Percentiles rank a stretch among this genome's conserved stretches.
Evolutionary conservation across 257 asterid species (phyloP).

Genomic region (Jacaranda copaia): DNA sequence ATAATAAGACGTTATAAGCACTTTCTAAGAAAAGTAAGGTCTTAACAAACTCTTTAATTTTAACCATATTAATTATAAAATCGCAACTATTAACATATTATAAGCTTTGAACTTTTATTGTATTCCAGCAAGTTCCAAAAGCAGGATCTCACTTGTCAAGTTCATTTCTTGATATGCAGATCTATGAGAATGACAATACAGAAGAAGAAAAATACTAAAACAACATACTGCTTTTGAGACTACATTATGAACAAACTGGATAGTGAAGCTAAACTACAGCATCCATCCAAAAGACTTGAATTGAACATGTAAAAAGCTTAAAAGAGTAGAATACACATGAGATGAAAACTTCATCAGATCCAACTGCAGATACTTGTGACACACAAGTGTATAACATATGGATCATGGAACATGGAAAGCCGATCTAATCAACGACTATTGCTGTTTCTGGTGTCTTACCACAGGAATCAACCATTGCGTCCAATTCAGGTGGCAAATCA

Average conservation of each 20-base stretch:
- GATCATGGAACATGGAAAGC: neutral
- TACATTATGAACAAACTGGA: neutral
- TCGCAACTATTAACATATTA: no score
- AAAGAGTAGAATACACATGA: neutral
- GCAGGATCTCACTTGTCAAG: no score
- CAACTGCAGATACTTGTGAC: neutral
- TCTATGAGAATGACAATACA: no score
- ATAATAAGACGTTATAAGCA: no score
- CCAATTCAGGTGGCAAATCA: conserved; percentile 38
- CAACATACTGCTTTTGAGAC: no score
- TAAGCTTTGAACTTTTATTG: no score
- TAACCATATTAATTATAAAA: no score
- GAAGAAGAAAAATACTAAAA: no score
- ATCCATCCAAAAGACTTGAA: neutral
- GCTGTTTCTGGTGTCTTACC: conserved; percentile 7
- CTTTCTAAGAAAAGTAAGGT: no score
- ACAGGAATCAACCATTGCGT: neutral
- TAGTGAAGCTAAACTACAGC: neutral
- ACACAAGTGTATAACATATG: neutral
- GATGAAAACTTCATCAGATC: neutral
- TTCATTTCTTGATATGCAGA: no score
- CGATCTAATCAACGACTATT: conserved; percentile 32
- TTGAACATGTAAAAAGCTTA: neutral
- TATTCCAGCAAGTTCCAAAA: no score
- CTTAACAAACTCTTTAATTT: no score